Evolutionary conservation across 495 filamentous ascomycete genomes (phyloP).

Genomic region (Xylaria bambusicola): DNA sequence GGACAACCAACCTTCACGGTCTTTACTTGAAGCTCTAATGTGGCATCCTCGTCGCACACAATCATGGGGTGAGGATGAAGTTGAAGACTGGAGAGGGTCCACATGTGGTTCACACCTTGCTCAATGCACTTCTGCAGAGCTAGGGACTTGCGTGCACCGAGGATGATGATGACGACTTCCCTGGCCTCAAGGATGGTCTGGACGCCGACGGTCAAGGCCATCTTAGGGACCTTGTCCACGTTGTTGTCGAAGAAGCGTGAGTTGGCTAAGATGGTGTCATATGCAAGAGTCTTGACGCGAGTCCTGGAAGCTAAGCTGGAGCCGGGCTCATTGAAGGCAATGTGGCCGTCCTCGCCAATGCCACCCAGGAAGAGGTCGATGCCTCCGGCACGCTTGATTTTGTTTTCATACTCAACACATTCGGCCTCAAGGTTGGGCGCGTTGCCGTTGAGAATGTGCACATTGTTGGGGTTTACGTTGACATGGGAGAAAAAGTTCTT

Average conservation of each 20-base stretch:
- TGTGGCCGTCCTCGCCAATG: constrained; percentile 83
- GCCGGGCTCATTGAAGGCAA: constrained; percentile 89
- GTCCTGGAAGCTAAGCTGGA: constrained; percentile 77
- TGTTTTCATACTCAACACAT: constrained; percentile 75
- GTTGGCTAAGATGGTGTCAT: constrained; percentile 85
- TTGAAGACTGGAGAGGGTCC: constrained; percentile 80
- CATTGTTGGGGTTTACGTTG: constrained; percentile 75
- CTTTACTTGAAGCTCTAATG: constrained; percentile 80
- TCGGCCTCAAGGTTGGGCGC: constrained; percentile 74
- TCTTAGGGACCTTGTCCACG: constrained; percentile 70
- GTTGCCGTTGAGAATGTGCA: constrained; percentile 85
- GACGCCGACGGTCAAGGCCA: constrained; percentile 87
- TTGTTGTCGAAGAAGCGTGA: constrained; percentile 80
- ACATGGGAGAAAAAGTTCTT: constrained; percentile 88
- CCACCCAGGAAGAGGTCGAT: constrained; percentile 87
- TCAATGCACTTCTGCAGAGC: constrained; percentile 83
- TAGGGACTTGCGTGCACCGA: constrained; percentile 76
- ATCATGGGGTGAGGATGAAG: constrained; percentile 78
- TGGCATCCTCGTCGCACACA: constrained; percentile 84
- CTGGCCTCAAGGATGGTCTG: constrained; percentile 80
- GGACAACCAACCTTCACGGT: constrained; percentile 67
- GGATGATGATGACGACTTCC: constrained; percentile 81
- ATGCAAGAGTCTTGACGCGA: constrained; percentile 82
- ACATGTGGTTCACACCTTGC: constrained; percentile 85
- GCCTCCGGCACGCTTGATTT: constrained; percentile 72